phyloP scores from a whole-genome alignment of 2,329 filamentous ascomycete genomes.

The Didymella sp. region DNA sequence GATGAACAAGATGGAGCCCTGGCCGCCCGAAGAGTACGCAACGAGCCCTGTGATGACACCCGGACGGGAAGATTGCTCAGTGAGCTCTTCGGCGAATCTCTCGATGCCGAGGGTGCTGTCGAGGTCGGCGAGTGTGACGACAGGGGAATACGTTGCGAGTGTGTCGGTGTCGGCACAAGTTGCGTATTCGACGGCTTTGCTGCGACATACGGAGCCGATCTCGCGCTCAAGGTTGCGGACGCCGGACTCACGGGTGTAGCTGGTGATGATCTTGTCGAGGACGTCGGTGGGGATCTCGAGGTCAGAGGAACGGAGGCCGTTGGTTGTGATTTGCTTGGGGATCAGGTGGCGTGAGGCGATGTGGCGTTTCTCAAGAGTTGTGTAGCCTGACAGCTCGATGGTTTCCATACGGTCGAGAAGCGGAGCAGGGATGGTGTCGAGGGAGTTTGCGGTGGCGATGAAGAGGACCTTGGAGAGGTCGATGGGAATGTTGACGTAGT shows the following conservation, averaged over 20 bases:
- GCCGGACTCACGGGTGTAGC: constrained; percentile 94
- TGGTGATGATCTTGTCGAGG: constrained; percentile 92
- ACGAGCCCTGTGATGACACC: constrained; percentile 96
- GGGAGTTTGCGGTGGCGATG: constrained; percentile 92
- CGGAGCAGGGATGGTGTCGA: constrained; percentile 94
- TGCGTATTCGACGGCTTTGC: constrained; percentile 85
- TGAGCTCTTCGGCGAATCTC: constrained; percentile 93
- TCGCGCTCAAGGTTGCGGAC: constrained; percentile 96
- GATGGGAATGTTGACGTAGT: constrained; percentile 94
- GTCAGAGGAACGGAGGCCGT: constrained; percentile 79
- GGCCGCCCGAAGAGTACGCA: constrained; percentile 89
- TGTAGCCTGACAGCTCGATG: constrained; percentile 92
- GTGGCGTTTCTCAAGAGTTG: constrained; percentile 93
- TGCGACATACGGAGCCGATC: constrained; percentile 90
- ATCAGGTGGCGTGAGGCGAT: constrained; percentile 94
- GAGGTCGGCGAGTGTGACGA: constrained; percentile 78
- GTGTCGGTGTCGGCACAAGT: constrained; percentile 80
- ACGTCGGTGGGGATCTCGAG: constrained; percentile 81
- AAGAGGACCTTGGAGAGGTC: constrained; percentile 97
- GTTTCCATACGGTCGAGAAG: constrained; percentile 97
- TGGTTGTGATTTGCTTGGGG: constrained; percentile 91
- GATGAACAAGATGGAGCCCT: constrained; percentile 97
- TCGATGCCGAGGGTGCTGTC: constrained; percentile 93
- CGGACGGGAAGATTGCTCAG: constrained; percentile 79
- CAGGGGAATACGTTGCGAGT: constrained; percentile 71